Evolutionary conservation across 768 basidiomycete genomes (phyloP).

Genomic region (Boletus pseudo-olivaceus): DNA sequence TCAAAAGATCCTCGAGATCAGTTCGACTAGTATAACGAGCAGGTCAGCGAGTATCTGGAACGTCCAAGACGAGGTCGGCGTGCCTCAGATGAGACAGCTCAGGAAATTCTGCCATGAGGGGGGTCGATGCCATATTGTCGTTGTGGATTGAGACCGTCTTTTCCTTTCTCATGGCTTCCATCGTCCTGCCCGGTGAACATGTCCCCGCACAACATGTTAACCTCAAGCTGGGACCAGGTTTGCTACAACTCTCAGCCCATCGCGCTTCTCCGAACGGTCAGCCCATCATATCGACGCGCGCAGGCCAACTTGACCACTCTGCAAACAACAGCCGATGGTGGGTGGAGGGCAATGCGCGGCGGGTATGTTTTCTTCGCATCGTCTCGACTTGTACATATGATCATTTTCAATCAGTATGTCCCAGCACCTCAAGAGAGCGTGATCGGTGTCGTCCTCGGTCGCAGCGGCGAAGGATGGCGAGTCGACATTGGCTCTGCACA

Average conservation of each 20-base stretch:
- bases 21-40: constrained; percentile 54
- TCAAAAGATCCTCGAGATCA: constrained; percentile 85
- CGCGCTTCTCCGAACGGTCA: constrained; percentile 17
- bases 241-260: constrained; percentile 47
- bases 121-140: constrained; percentile 31
- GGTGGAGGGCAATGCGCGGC: constrained; percentile 82
- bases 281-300: constrained; percentile 56
- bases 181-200: constrained; percentile 78
- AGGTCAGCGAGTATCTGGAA: constrained; percentile 7
- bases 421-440: constrained; percentile 89
- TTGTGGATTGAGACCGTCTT: not conserved
- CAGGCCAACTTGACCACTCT: constrained; percentile 67
- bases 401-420: constrained; percentile 60
- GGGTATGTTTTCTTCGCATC: constrained; percentile 51
- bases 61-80: constrained; percentile 23
- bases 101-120: constrained; percentile 62
- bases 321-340: constrained; percentile 78
- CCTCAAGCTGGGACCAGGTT: constrained; percentile 84
- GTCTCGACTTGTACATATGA: not conserved
- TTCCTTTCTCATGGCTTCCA: constrained; percentile 40
- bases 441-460: constrained; percentile 75
- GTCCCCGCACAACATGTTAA: constrained; percentile 73
- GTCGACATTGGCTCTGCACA: constrained; percentile 94
- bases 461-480: constrained; percentile 85
- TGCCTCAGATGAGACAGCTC: constrained; percentile 73